Conservation (phyloP, 805 yeast species). For the Blastobotrys terrestris region DNA sequence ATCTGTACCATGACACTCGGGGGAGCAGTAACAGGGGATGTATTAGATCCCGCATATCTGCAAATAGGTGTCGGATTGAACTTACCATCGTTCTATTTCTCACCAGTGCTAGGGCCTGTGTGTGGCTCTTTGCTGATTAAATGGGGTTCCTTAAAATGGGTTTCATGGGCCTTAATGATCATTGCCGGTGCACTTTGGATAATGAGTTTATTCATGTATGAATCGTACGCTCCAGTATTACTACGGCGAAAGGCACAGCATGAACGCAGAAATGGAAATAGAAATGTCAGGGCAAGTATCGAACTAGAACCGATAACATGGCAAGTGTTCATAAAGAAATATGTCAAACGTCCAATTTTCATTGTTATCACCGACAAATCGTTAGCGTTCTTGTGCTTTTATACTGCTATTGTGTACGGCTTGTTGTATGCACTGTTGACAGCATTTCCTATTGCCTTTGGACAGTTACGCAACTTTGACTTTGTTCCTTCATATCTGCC, state of each 20-base stretch:
- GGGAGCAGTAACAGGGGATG: constrained; percentile 45
- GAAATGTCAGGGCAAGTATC: constrained; percentile 41
- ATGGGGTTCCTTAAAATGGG: constrained; percentile 44
- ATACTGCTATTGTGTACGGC: constrained; percentile 74
- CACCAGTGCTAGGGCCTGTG: constrained; percentile 36
- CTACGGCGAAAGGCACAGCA: constrained; percentile 41
- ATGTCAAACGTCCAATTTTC: constrained; percentile 47
- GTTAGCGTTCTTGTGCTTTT: constrained; percentile 59
- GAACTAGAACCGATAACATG: constrained; percentile 1
- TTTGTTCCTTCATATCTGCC: constrained; percentile 15
- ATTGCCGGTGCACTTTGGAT: constrained; percentile 25
- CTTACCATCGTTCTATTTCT: constrained; percentile 35
- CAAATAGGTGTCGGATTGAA: constrained; percentile 41
- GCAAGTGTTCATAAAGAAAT: constrained; percentile 33
- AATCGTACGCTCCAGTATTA: constrained; percentile 54
- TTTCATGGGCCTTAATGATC: constrained; percentile 39
- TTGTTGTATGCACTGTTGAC: constrained; percentile 64
- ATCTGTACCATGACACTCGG: constrained; percentile 45
- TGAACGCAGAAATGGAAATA: constrained; percentile 36
- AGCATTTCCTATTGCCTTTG: constrained; percentile 69
- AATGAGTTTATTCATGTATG: constrained; percentile 40
- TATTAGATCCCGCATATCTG: constrained; percentile 32
- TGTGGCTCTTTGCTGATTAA: constrained; percentile 40
- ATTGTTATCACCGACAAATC: constrained; percentile 53
- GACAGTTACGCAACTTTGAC: constrained; percentile 17